phyloP scores from a whole-genome alignment of 345 rosid genomes.

The Mercurialis annua region DNA sequence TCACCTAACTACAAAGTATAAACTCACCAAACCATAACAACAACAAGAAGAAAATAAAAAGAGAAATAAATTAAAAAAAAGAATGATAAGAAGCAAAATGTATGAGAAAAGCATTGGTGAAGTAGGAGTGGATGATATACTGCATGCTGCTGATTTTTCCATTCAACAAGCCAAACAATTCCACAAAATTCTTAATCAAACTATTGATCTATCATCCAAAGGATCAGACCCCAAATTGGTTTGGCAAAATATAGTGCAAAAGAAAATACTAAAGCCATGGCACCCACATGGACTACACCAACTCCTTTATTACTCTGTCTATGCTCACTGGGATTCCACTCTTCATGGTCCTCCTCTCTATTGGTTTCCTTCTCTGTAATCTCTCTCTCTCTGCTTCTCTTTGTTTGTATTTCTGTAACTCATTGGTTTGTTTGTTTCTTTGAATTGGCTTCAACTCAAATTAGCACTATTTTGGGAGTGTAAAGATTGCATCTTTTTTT shows the following conservation, averaged over 20 bases:
- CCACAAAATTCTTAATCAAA: constrained; percentile 29
- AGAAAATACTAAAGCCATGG: constrained; percentile 56
- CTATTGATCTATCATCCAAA: constrained; percentile 18
- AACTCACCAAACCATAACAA: no score
- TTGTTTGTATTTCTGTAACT: background rate
- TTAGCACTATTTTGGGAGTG: background rate
- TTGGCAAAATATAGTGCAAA: constrained; percentile 53
- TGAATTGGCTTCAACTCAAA: background rate
- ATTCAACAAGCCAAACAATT: constrained; percentile 42
- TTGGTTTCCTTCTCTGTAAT: constrained; percentile 83
- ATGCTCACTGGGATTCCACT: constrained; percentile 64
- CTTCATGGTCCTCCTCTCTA: constrained; percentile 69
- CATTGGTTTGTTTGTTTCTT: background rate
- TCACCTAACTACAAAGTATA: background rate
- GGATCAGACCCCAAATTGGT: constrained; percentile 47
- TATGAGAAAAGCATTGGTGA: constrained; percentile 26
- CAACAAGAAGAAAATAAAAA: no score
- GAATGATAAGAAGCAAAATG: constrained; percentile 20
- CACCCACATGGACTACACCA: constrained; percentile 73
- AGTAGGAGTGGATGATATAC: constrained; percentile 48
- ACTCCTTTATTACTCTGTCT: constrained; percentile 62
- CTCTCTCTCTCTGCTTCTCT: constrained; percentile 8
- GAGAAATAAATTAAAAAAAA: background rate
- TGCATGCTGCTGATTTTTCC: constrained; percentile 54
- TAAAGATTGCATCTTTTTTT: background rate